Evolutionary conservation across 1,139 yeast genomes (phyloP).

Genomic region (Candida tunisiensis): DNA sequence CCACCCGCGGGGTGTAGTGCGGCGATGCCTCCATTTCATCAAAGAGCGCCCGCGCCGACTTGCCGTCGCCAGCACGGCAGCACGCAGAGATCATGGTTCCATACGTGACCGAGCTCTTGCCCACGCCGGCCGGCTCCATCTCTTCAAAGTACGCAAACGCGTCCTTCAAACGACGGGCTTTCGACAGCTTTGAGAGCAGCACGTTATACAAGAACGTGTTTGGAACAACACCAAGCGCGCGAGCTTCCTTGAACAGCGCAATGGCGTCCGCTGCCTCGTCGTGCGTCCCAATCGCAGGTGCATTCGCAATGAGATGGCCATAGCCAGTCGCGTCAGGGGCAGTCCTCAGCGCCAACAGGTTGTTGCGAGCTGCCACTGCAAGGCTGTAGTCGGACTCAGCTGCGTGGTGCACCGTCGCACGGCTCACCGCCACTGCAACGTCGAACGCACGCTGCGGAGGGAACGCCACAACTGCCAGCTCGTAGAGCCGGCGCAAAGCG

Average conservation of each 20-base stretch:
- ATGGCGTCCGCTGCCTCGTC: conserved; percentile 9
- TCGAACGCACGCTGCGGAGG: too few species aligned
- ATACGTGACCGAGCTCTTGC: conserved; percentile 19
- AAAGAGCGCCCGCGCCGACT: conserved; percentile 17
- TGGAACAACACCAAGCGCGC: conserved; percentile 12
- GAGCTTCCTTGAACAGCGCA: conserved; percentile 20
- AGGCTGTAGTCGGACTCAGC: conserved; percentile 11
- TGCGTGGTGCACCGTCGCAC: conserved; percentile 6
- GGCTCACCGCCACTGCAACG: too few species aligned
- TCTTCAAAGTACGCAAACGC: conserved; percentile 16
- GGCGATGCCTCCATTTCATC: conserved; percentile 19
- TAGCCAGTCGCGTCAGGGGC: conserved; percentile 23
- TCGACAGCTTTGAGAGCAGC: conserved; percentile 19
- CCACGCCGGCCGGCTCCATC: conserved; percentile 16
- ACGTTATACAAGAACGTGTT: conserved; percentile 23
- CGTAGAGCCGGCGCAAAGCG: too few species aligned
- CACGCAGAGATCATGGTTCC: conserved; percentile 25
- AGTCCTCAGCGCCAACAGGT: conserved; percentile 16
- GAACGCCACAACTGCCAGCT: too few species aligned
- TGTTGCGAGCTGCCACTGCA: conserved; percentile 13
- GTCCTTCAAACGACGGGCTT: conserved; percentile 19
- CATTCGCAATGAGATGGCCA: conserved; percentile 16
- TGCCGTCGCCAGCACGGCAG: conserved; percentile 20
- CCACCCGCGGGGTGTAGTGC: conserved; percentile 17
- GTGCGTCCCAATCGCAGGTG: too few species aligned